Evolutionary conservation across 2,329 filamentous ascomycete species (phyloP), one percentile per base, ranked within the genome.

Genomic region (Colletotrichum kahawae): DNA sequence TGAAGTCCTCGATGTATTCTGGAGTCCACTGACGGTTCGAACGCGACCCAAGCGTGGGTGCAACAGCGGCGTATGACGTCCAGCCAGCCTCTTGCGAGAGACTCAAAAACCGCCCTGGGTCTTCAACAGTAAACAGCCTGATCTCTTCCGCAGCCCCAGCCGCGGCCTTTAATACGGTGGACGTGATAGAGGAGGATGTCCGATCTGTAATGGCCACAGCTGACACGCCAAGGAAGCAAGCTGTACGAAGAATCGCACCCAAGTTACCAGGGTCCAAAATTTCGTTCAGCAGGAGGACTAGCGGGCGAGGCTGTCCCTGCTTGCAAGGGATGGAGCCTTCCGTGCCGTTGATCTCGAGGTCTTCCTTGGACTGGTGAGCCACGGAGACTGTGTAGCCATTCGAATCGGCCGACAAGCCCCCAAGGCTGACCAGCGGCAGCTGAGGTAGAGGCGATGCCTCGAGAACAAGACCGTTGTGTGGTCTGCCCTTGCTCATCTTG

Each of bases 241-340:
- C 95, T 7, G 95, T 95, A 43, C 97, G 94, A 57, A 98, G 89
- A 75, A 98, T 96, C 27, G 93, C 95, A 56, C 97, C 97, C 1
- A 98, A 87, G 81, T 99, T 99, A 31, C 95, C 95, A 1, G 95
- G 94, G 80, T 99, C 96, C 12, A 95, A 85, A 48, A 97, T 92
- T 69, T 93, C 91, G 78, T 97, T 93, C 3, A 97, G 87, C 36
- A 96, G 85, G 2, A 97, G 86, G 10, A 97, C 87, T 34, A 97
- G 88, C 0, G 95, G 95, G 66, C 93, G 90, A 70, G 91, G 87
- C n/a, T 81, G 80, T 31, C 82, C 82, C 71, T 85, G 88, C 27
- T 78, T 78, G 57, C 77, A 78, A 76, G 70, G 76, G 62, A 89
- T 79, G 76, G 95, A 91, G 3, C 85, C 82, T 18, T 90, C 85